Base-by-base conservation (phyloP, 1,284 basidiomycete genomes). In the Xanthoconium separans region DNA sequence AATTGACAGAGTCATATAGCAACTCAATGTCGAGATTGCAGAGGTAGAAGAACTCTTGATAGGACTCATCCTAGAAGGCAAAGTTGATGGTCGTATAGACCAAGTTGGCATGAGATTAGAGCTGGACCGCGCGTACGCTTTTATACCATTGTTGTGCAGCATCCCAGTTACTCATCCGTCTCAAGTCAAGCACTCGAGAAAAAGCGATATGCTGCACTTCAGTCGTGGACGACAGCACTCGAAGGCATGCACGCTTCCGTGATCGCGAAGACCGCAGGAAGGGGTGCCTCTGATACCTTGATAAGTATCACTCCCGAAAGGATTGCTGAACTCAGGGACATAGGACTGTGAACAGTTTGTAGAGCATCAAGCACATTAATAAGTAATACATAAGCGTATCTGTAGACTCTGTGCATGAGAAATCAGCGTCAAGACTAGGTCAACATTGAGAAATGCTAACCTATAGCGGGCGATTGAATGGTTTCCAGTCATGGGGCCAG, bases 1-100 rank as follows among this genome's bases (percentile, higher is more conserved):
- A 31, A 39, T 42, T 45, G 54, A 54, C 36, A 20, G 16, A 12
- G 16, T 24, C 8, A 12, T 48, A 40, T 65, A 98, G 93, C 94
- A 98, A 87, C 79, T 99, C 49, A 95, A 96, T 62, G 89, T 98
- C 18, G 82, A 91, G 18, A 81, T 83, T 34, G 81, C 83, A 44
- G 94, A 98, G 67, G 95, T 97, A 4, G 95, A 98, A 67, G 92
- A 93, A 53, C 83, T 99, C 30, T 83, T 99, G 34, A 90, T 98
- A 56, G 89, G 91, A 37, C 82, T 99, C 18, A 98, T 99, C 54
- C 75, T 98, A 30, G 96, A 99, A 71, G 93, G 91, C 24, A 95
- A 92, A 69, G 93, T 99, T 34, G 87, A 95, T 61, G 97, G 96
- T 16, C 84, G 88, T 62, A 97, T 99, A 65, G 96, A 99, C 70